These are phyloP conservation scores for Mycena sanguinolenta DNA, from an alignment of 768 basidiomycete species.

Conservation along the genomic window DNA sequence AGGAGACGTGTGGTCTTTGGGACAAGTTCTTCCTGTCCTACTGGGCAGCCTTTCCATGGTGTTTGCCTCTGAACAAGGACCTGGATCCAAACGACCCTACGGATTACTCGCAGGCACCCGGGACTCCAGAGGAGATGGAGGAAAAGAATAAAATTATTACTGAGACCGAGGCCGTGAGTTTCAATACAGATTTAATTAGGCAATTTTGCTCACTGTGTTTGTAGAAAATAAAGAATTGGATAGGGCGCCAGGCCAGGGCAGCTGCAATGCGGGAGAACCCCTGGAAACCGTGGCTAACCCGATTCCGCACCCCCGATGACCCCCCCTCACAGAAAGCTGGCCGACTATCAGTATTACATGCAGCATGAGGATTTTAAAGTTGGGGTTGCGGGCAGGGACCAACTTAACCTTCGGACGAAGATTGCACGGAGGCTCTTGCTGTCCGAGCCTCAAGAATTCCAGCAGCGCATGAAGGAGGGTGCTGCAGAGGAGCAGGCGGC, in stretches of 20 bases:
- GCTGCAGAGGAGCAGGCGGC: background rate
- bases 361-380: background rate
- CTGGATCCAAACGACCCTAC: background rate
- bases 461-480: background rate
- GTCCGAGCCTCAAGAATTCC: background rate
- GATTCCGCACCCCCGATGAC: background rate
- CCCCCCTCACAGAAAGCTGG: background rate
- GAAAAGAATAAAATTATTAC: background rate
- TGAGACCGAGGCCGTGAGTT: background rate
- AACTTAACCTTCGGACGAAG: background rate
- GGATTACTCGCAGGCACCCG: background rate
- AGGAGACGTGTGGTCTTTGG: background rate
- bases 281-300: background rate
- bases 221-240: background rate
- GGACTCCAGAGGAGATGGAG: background rate
- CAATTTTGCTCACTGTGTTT: background rate
- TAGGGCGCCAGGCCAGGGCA: background rate
- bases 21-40: background rate
- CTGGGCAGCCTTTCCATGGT: background rate
- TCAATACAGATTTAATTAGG: background rate
- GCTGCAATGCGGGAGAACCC: background rate
- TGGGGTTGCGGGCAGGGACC: background rate
- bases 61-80: background rate
- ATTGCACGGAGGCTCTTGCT: background rate
- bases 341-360: conserved; percentile 9